Evolutionary conservation across 768 basidiomycete genomes (phyloP).

Genomic region (Albatrellus ellisii): DNA sequence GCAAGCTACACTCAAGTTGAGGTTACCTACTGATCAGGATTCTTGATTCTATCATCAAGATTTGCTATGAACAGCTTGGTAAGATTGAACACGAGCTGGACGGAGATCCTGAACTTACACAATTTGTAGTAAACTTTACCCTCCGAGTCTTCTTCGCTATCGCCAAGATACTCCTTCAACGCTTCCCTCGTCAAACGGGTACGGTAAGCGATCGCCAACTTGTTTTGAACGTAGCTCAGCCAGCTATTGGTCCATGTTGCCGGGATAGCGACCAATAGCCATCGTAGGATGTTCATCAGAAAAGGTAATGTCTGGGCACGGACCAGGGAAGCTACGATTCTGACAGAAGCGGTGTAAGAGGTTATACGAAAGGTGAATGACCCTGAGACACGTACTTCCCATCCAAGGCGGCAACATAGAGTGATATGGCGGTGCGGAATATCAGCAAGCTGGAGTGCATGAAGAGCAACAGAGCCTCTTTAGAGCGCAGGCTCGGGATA

Average conservation of each 20-base stretch:
- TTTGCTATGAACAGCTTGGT: slow-evolving; percentile 41
- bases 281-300: slow-evolving; percentile 72
- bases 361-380: slow-evolving; percentile 2
- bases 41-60: slow-evolving; percentile 91
- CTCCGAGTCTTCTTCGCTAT: slow-evolving; percentile 45
- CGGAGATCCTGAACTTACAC: slow-evolving; percentile 31
- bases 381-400: slow-evolving; percentile 43
- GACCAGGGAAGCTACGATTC: slow-evolving; percentile 92
- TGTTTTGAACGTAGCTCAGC: slow-evolving; percentile 89
- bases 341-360: slow-evolving; percentile 18
- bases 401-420: slow-evolving; percentile 91
- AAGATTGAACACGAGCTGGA: not conserved
- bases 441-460: slow-evolving; percentile 87
- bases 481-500: slow-evolving; percentile 73
- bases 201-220: slow-evolving; percentile 80
- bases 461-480: slow-evolving; percentile 75
- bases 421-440: slow-evolving; percentile 79
- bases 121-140: slow-evolving; percentile 93
- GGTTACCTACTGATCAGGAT: slow-evolving; percentile 70
- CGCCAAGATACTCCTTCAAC: slow-evolving; percentile 73
- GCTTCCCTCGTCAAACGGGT: slow-evolving; percentile 78
- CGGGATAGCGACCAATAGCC: slow-evolving; percentile 86
- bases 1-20: not conserved
- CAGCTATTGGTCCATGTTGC: slow-evolving; percentile 90
- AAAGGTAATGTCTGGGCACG: slow-evolving; percentile 72